phyloP scores from a whole-genome alignment of 1,284 basidiomycete species.

The Ceratobasidium sp. region DNA sequence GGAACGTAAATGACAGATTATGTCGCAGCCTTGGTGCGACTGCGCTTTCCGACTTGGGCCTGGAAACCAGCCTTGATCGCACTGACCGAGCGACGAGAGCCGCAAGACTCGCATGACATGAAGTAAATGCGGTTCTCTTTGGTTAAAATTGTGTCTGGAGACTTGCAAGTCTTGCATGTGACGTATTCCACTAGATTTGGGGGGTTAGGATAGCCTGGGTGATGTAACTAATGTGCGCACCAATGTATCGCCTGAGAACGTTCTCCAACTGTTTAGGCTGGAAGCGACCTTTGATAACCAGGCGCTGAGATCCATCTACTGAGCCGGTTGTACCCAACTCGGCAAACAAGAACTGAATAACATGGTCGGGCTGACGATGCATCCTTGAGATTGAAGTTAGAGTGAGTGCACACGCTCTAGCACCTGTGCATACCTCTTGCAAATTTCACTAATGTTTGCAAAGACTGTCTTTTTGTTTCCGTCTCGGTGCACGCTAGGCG shows the following conservation, averaged over 20 bases:
- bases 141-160: constrained; percentile 92
- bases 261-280: constrained; percentile 99
- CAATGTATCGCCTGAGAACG: constrained; percentile 94
- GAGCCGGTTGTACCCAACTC: constrained; percentile 98
- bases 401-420: neutral
- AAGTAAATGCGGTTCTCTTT: constrained; percentile 99
- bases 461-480: constrained; percentile 97
- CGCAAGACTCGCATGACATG: constrained; percentile 96
- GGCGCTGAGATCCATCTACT: constrained; percentile 89
- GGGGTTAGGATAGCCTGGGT: neutral
- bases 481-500: constrained; percentile 94
- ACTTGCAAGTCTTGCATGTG: constrained; percentile 99
- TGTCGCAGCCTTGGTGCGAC: constrained; percentile 31
- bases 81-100: constrained; percentile 89
- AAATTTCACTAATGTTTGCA: constrained; percentile 96
- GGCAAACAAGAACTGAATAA: constrained; percentile 96
- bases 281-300: constrained; percentile 98
- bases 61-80: constrained; percentile 99
- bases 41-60: constrained; percentile 83
- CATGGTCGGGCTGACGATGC: constrained; percentile 99
- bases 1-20: no score
- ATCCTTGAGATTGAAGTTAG: constrained; percentile 54
- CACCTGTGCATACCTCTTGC: constrained; percentile 67
- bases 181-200: constrained; percentile 88
- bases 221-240: constrained; percentile 55